phyloP scores from a whole-genome alignment of 164 flowering plant genomes.

The Aristolochia californica region DNA sequence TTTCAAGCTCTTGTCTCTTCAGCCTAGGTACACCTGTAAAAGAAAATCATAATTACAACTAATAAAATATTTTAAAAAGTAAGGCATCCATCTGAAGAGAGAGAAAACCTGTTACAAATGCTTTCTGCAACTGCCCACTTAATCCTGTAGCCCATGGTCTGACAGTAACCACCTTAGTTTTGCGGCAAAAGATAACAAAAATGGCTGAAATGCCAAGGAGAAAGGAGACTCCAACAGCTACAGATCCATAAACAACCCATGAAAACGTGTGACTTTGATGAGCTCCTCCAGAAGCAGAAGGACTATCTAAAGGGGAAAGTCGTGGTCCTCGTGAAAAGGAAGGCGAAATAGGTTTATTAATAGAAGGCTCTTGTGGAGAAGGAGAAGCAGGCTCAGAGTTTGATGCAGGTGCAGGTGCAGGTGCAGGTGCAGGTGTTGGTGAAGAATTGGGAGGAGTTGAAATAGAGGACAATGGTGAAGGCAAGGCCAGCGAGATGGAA shows the following conservation, averaged over 20 bases:
- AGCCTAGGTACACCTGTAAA: constrained; percentile 66
- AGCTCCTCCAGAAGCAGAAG: no score
- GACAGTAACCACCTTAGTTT: constrained; percentile 41
- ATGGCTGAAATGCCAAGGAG: constrained; percentile 14
- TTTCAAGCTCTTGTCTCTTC: constrained; percentile 56
- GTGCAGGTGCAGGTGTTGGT: constrained; percentile 3
- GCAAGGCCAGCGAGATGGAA: no score
- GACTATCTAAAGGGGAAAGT: no score
- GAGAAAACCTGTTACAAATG: constrained; percentile 68
- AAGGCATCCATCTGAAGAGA: not conserved
- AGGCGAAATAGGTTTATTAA: constrained; percentile 3
- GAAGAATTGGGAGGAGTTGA: no score
- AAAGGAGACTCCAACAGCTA: constrained; percentile 18
- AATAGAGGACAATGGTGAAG: no score
- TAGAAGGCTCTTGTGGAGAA: constrained; percentile 1
- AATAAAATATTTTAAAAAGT: not conserved
- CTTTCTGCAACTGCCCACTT: constrained; percentile 87
- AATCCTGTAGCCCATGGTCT: constrained; percentile 87
- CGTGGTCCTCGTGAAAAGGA: constrained; percentile 21
- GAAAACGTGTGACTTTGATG: constrained; percentile 3
- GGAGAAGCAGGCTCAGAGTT: no score
- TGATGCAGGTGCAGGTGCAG: constrained; percentile 19
- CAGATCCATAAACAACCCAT: constrained; percentile 10
- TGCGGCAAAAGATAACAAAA: constrained; percentile 26
- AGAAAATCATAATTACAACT: not conserved